phyloP scores from a whole-genome alignment of 2,329 filamentous ascomycete species.

The Ophiocordyceps sinensis region DNA sequence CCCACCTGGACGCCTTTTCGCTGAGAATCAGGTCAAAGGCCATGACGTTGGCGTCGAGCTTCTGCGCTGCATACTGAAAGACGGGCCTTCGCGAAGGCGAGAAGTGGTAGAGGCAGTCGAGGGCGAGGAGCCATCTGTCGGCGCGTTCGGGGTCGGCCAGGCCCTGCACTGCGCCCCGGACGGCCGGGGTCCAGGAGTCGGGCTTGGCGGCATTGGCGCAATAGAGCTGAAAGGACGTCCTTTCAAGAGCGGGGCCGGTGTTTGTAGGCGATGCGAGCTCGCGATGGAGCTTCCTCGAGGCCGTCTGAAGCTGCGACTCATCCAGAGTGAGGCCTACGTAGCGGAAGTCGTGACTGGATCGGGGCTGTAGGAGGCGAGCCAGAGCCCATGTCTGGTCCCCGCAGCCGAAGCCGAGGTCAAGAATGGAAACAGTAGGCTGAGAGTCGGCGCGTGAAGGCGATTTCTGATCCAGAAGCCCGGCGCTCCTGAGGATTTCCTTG shows the following conservation, averaged over 20 bases:
- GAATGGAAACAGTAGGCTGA: conserved; percentile 17
- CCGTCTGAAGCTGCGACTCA: conserved; percentile 24
- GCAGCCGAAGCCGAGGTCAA: conserved; percentile 45
- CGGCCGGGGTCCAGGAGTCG: conserved; percentile 19
- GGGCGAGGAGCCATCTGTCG: conserved; percentile 35
- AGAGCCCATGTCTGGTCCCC: conserved; percentile 40
- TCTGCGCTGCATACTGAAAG: conserved; percentile 23
- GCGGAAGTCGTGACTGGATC: conserved; percentile 14
- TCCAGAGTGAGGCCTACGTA: conserved; percentile 42
- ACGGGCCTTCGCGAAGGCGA: conserved; percentile 33
- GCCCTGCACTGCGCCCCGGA: conserved; percentile 11
- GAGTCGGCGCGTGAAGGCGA: background rate
- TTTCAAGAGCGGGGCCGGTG: background rate
- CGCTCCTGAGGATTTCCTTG: conserved; percentile 26
- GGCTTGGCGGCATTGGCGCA: conserved; percentile 35
- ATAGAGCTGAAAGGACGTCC: conserved; percentile 23
- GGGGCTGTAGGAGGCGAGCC: conserved; percentile 12
- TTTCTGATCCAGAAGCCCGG: conserved; percentile 20
- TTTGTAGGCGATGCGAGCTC: conserved; percentile 6
- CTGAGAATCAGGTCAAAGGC: conserved; percentile 37
- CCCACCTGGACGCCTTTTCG: conserved; percentile 11
- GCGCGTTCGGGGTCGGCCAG: conserved; percentile 10
- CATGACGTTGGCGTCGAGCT: conserved; percentile 33
- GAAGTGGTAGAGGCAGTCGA: conserved; percentile 45
- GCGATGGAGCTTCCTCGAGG: conserved; percentile 15